Evolutionary conservation across 2,329 filamentous ascomycete species (phyloP), one percentile per base, ranked within the genome.

Genomic region (Triangularia setosa): DNA sequence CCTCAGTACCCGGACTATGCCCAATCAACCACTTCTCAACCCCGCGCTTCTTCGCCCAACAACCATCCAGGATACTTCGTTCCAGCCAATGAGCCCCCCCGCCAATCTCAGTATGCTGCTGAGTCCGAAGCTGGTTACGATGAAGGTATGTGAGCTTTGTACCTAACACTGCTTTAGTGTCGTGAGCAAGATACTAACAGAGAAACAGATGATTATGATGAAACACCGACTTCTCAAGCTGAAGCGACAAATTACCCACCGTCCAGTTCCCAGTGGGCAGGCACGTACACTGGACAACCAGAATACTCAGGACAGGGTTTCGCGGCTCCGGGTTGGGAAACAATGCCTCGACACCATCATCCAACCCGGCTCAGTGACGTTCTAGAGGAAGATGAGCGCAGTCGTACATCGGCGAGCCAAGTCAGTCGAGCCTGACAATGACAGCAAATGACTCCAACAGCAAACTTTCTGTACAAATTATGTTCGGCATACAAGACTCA

Each of bases 331-430:
- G 88, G 86, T 16, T 96, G 92, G 91, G 91, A 95, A 68, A 79
- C 80, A n/a, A 80, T 92, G 67, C 88, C 89, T 24, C 84, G 88
- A 63, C 93, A 96, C 76, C 91, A 95, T 70, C 92, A 97, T 77
- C 93, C 93, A 0, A 96, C 93, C 8, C 82, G 93, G 63, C 80
- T 97, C 67, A 96, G 92, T 75, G 93, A 96, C 77, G 93, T 97
- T 27, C 83, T 95, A 28, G 90, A 93, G 73, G 92, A 92, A 73
- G 90, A 96, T 69, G 92, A 96, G 77, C 83, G 87, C 59, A 91
- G 90, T 73, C 85, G 90, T 23, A 91, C 90, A 14, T 91, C 90
- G 69, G 87, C 87, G 11, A 89, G 87, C 74, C 84, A 87, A 66
- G 76, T 82, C 68, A 87, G 84, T 72, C 83, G 84, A 18, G 74